Conservation (phyloP, 441 rosid genomes). For the Geranium incanum region DNA sequence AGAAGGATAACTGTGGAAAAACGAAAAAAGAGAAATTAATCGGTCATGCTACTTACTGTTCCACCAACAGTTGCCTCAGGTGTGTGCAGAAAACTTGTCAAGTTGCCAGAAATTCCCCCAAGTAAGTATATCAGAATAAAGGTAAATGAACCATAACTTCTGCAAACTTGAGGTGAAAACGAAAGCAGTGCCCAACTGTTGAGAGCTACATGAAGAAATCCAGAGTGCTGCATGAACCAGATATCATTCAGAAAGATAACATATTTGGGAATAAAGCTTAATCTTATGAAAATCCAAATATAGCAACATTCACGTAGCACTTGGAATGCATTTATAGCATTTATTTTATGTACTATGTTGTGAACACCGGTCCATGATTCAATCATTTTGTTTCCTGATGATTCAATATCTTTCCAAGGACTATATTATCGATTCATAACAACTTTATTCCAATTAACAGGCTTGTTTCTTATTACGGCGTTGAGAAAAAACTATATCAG, state of each 20-base stretch:
- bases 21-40: background rate
- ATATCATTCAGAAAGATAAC: constrained; percentile 3
- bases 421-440: background rate
- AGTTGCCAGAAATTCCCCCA: constrained; percentile 81
- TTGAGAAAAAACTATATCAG: background rate
- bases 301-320: background rate
- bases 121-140: constrained; percentile 65
- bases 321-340: background rate
- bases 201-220: constrained; percentile 60
- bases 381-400: background rate
- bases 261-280: background rate
- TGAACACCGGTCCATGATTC: background rate
- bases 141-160: constrained; percentile 61
- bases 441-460: background rate
- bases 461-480: background rate
- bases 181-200: constrained; percentile 72
- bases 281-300: background rate
- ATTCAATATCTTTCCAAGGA: background rate
- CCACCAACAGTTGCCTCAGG: constrained; percentile 79
- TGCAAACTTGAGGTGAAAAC: constrained; percentile 70
- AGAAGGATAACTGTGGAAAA: background rate
- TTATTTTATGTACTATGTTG: background rate
- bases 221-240: constrained; percentile 59
- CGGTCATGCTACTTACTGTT: constrained; percentile 42
- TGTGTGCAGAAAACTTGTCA: constrained; percentile 79